Evolutionary conservation across 345 rosid genomes (phyloP), one percentile per base, ranked within the genome.

Genomic region (Eucalyptus victrix): DNA sequence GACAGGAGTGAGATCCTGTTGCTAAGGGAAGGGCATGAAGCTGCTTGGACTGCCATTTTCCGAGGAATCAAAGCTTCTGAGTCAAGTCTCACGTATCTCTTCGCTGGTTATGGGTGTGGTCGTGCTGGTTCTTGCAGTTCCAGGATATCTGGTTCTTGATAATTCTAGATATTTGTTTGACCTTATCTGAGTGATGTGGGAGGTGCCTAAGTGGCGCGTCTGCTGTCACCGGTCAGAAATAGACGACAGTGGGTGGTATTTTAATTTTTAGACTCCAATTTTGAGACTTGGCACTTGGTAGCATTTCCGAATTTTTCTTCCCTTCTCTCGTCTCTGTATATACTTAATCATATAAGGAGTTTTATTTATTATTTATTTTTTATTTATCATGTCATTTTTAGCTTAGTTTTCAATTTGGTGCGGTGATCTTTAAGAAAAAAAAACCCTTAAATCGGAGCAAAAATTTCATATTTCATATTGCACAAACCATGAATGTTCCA

Each of bases 1-100:
- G 89, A 67, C 4, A 87, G 91, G 87, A 89, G 80, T 26, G 91
- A 89, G 81, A 86, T 32, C 45, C 65, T 93, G 86, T 90, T 80
- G 87, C 56, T 72, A 56, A 92, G 89, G 87, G 89, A 89, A 87
- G 89, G 19, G 92, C 93, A 93, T 76, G 86, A 93, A 90, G 91
- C 91, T 90, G 92, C 15, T 87, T 89, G 94, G 87, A 94, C 90
- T 81, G 96, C 96, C 97, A 96, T 96, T 89, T 89, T 89, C 90
- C 54, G 83, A 40, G 83, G 83, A 76, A 76, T 76, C 47, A 40
- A 37, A 37, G 30, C 83, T 76, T 21, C 47, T 40, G 83, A 40
- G 47, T 76, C 47, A 76, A 69, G 42, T 6, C 37, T 76, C 83
- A 76, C 12, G 28, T 10, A 12, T 12, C 83, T 21, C 58, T 40